Conservation (phyloP, 2,329 filamentous ascomycete genomes). For the Trematosphaeria pertusa region DNA sequence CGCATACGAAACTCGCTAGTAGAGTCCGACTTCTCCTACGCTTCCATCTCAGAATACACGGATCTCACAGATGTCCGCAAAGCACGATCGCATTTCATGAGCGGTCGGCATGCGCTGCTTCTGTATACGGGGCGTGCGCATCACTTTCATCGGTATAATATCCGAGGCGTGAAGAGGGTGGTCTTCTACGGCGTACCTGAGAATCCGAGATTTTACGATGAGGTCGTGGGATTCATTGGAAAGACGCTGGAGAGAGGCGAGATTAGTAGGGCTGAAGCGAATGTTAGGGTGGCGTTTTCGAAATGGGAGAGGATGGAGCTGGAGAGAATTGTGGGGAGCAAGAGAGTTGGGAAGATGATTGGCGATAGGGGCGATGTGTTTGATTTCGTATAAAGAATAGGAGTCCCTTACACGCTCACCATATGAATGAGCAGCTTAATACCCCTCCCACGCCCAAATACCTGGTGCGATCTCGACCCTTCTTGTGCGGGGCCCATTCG, state of each 20-base stretch:
- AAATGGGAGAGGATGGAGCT: slow-evolving; percentile 89
- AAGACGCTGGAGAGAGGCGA: slow-evolving; percentile 63
- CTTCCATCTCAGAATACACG: slow-evolving; percentile 87
- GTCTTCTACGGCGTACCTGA: slow-evolving; percentile 91
- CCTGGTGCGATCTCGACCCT: background rate
- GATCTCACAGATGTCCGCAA: slow-evolving; percentile 79
- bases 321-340: slow-evolving; percentile 84
- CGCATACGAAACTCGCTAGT: slow-evolving; percentile 92
- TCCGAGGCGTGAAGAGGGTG: slow-evolving; percentile 82
- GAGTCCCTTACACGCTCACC: background rate
- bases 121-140: slow-evolving; percentile 96
- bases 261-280: slow-evolving; percentile 58
- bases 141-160: slow-evolving; percentile 87
- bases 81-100: slow-evolving; percentile 85
- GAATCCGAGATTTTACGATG: slow-evolving; percentile 81
- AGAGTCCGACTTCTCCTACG: slow-evolving; percentile 75
- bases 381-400: slow-evolving; percentile 77
- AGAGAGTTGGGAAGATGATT: slow-evolving; percentile 83
- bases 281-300: slow-evolving; percentile 72
- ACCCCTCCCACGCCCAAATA: background rate
- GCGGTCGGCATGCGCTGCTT: slow-evolving; percentile 79
- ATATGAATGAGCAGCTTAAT: background rate
- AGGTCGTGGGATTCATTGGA: slow-evolving; percentile 73
- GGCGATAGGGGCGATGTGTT: slow-evolving; percentile 86
- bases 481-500: too few relatives aligned